These are phyloP conservation scores for Climacium dendroides DNA, from an alignment of 225 moss, liverwort and hornwort genomes.

Conservation along the genomic window DNA sequence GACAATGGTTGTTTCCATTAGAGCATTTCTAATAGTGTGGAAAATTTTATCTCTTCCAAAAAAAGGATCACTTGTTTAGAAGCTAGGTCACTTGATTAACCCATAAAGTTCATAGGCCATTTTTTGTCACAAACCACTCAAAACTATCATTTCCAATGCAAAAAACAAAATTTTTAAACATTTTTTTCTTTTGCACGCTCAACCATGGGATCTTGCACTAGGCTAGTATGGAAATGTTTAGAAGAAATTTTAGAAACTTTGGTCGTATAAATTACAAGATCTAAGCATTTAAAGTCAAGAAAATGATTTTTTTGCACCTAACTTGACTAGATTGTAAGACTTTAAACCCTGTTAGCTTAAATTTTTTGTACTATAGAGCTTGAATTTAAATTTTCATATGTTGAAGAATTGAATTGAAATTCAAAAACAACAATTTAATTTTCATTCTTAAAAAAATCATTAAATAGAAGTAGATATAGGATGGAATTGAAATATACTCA, in stretches of 20 bases:
- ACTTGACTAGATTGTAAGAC: rapidly evolving
- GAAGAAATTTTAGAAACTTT: neutral
- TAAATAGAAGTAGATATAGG: neutral
- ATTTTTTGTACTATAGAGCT: neutral
- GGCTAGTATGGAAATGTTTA: neutral
- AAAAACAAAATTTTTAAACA: neutral
- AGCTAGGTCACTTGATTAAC: neutral
- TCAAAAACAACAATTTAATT: neutral
- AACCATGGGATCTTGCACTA: neutral
- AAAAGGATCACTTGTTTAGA: neutral
- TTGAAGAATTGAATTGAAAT: neutral
- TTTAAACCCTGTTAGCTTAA: neutral
- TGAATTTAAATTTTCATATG: rapidly evolving
- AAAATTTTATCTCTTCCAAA: neutral
- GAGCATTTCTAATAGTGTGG: neutral
- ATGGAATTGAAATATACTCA: neutral
- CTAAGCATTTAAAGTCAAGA: too few relatives aligned
- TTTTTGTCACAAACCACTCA: neutral
- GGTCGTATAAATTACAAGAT: rapidly evolving
- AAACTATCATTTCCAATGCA: neutral
- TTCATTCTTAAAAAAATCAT: neutral
- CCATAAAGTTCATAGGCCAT: too few relatives aligned
- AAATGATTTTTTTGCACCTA: too few relatives aligned
- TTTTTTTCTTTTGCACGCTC: neutral
- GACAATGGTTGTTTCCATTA: neutral